Evolutionary conservation across 2,329 filamentous ascomycete species (phyloP), one percentile per base, ranked within the genome.

Genomic region (Sclerotinia subarctica): DNA sequence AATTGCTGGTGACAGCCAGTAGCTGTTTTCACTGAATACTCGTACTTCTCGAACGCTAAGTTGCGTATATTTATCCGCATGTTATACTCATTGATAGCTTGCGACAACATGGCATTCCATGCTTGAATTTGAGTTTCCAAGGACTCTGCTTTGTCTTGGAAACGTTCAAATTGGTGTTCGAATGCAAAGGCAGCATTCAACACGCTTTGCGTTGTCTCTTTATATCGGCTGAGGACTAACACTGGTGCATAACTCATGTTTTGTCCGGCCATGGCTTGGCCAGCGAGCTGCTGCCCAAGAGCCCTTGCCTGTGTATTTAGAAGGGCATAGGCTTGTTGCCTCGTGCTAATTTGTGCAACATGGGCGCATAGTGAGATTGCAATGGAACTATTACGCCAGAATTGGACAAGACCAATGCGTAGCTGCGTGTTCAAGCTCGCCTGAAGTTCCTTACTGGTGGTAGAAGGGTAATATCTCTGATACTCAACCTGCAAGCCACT

Each of bases 241-340:
- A 62, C 58, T 19, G 58, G 58, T 5, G 58, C 58, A 24, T 62
- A 62, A 26, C 58, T 62, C 58, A 62, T 62, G 19, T 62, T 15
- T 38, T 62, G 21, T 17, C 58, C 58, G 38, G 58, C 58, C 58
- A 49, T 62, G 21, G 58, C 58, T 49, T 62, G 58, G 3, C 58
- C 58, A 62, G 58, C 44, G 3, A 62, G 44, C 19, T 62, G 58
- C 44, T 62, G 58, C 24, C 58, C 58, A 8, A 62, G 29, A 3
- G 58, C 44, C 5, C 44, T 62, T 35, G 58, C 44, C 6, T 62
- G 58, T 3, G 58, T 62, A 38, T 62, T 62, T 7, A 62, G 46
- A 24, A 62, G 58, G 7, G 58, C 44, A 49, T 62, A 62, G 10
- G 58, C 58, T 49, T 49, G 44, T 49, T 62, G 58, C 13, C 21